Percentiles rank a stretch among this genome's conserved stretches.
Evolutionary conservation across 2,329 filamentous ascomycete species (phyloP).

Genomic region (Colletotrichum sp.): DNA sequence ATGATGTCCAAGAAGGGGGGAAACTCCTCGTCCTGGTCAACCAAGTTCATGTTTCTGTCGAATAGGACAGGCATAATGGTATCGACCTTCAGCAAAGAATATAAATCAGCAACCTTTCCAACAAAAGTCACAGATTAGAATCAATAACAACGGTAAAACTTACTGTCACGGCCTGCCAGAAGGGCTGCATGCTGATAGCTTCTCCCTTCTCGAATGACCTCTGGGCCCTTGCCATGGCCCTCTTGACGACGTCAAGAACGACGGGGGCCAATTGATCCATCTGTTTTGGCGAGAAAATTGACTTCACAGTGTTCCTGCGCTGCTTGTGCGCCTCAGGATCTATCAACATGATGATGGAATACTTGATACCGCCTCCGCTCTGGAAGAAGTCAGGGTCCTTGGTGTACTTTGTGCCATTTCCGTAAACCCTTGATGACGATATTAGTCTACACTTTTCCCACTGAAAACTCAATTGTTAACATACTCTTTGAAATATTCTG

Average conservation of each 20-base stretch:
- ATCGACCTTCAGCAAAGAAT: neutral
- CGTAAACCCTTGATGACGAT: neutral
- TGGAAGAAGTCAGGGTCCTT: slow-evolving; percentile 2
- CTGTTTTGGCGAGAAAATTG: neutral
- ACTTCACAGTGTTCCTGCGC: neutral
- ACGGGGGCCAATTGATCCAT: neutral
- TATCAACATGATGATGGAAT: slow-evolving; percentile 10
- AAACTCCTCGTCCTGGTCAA: neutral
- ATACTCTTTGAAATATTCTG: neutral
- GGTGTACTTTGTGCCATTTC: neutral
- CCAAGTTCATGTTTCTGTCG: neutral
- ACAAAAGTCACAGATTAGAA: fast-evolving
- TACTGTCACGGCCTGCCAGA: neutral
- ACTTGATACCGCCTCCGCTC: slow-evolving; percentile 3
- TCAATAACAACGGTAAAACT: neutral
- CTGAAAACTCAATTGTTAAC: neutral
- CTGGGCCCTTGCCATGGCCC: neutral
- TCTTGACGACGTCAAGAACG: neutral
- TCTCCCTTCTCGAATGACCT: neutral
- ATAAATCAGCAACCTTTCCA: neutral
- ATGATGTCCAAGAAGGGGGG: neutral
- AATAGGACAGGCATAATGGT: neutral
- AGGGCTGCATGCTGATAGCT: neutral
- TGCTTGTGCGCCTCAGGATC: neutral
- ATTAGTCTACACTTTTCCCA: neutral